Base-by-base conservation (phyloP, 495 filamentous ascomycete genomes). In the Penicillium desertorum region DNA sequence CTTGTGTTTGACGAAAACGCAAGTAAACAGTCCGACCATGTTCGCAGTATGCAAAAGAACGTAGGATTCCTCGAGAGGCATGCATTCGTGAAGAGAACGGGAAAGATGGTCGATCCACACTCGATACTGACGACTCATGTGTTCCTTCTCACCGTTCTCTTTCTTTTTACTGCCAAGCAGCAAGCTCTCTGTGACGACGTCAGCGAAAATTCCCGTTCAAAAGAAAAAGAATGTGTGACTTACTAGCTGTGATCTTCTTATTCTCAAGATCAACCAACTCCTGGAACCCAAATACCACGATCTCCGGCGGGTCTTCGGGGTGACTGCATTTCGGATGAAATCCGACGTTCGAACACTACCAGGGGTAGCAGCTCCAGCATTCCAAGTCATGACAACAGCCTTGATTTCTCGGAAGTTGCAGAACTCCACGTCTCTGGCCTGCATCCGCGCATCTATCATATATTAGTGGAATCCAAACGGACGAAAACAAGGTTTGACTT, bases 41-140 rank as follows among this genome's bases (percentile, higher is more conserved):
- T 88, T 96, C 2, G 92, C 86, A 5, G 88, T 90, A 62, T 98
- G 92, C 10, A 98, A 78, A 19, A 96, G 81, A 48, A 87, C 83
- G 67, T 98, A 98, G 4, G 89, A 83, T 53, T 92, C 82, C 51
- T 86, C 78, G 17, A 84, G 76, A 5, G 91, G 87, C 85, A 96
- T 89, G 63, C 85, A 81, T 54, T 93, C 88, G 65, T 96, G 90
- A 34, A 98, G 79, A 61, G 81, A 83, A 44, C 87, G 83, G 2
- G 86, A 85, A 25, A 98, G 80, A 70, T 92, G 89, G 63, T 98
- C 91, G 63, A 89, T 81, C 94, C 94, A 98, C 34, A 92, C 90
- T 57, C 94, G 88, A 63, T 98, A 98, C 70, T 97, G 93, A 58
- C 93, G 92, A 74, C 89, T 93, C 90, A 98, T 97, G 59, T 91